These are phyloP conservation scores for Flaveria ramosissima DNA, from an alignment of 129 eudicot species.

Conservation along the genomic window DNA sequence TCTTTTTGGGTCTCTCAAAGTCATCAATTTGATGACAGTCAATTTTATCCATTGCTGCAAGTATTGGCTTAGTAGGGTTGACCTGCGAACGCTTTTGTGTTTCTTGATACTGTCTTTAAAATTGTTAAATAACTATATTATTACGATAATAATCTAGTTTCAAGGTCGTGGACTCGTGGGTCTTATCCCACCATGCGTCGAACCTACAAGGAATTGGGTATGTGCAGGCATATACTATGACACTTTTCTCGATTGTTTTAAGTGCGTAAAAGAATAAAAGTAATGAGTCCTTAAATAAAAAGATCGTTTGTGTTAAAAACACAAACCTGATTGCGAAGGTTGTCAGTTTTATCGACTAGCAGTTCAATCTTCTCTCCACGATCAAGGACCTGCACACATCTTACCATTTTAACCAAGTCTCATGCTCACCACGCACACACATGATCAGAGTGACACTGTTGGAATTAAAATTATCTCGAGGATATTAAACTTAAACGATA, in stretches of 20 bases:
- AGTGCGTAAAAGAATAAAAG: not conserved
- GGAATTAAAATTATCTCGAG: not conserved
- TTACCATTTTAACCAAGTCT: not conserved
- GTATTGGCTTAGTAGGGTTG: not conserved
- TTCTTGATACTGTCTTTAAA: not conserved
- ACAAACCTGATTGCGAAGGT: constrained; percentile 81
- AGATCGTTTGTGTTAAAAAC: not conserved
- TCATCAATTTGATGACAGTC: not conserved
- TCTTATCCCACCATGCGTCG: not conserved
- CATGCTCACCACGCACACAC: not conserved
- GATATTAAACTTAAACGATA: constrained; percentile 13
- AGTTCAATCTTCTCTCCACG: constrained; percentile 92
- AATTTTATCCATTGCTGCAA: too few relatives aligned
- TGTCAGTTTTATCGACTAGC: constrained; percentile 80
- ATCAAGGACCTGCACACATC: constrained; percentile 65
- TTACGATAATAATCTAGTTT: not conserved
- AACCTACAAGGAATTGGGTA: too few relatives aligned
- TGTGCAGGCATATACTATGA: too few relatives aligned
- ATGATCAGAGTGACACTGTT: not conserved
- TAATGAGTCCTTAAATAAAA: not conserved
- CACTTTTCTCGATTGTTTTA: not conserved
- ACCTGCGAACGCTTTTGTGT: not conserved
- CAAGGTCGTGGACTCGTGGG: too few relatives aligned
- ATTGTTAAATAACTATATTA: too few relatives aligned
- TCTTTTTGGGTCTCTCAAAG: not conserved